Evolutionary conservation across 2,329 filamentous ascomycete species (phyloP), one percentile per base, ranked within the genome.

Genomic region (Cercospora sp.): DNA sequence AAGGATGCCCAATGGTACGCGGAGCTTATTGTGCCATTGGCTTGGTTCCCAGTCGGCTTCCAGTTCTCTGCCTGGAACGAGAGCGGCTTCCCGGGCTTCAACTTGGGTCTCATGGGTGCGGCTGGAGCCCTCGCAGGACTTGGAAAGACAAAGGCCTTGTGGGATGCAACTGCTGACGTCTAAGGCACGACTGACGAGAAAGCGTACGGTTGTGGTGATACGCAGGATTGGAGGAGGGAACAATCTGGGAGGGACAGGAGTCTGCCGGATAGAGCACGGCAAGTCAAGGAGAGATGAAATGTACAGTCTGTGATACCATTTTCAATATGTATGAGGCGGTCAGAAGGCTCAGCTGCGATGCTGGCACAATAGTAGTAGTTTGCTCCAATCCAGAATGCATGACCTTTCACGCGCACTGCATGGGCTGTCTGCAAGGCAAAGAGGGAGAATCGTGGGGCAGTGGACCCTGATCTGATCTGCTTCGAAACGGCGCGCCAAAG

Each of bases 31-130:
- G 80, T 82, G 71, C 79, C 81, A 34, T 66, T 78, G 40, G 79
- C 78, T 60, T 83, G 81, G 81, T 77, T 82, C 65, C 81, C 81
- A 1, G 79, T 83, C 72, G 81, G 81, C 12, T 69, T 78, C 67
- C 80, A 83, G 55, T 82, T 79, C 65, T 78, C 79, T 59, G 63
- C 70, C 21, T 72, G 66, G 71, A 78, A 76, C 61, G 74, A 74
- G 24, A 77, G 75, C 26, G 81, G 81, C 0, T 66, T 83, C 24
- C 81, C 81, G 0, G 81, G 81, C 2, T 82, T 80, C 77, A 82
- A 82, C 70, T 51, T 82, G 68, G 81, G 81, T 1, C 73, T 77
- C 61, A 82, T 82, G 81, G 81, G 81, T 0, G 69, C 77, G 30
- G 81, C 78, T 73, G 81, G 81, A 61, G 72, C 78, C 49, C 74